Percentiles rank a stretch among this genome's conserved stretches.
phyloP scores from a whole-genome alignment of 1,284 basidiomycete species.

The Chalciporus sp. region DNA sequence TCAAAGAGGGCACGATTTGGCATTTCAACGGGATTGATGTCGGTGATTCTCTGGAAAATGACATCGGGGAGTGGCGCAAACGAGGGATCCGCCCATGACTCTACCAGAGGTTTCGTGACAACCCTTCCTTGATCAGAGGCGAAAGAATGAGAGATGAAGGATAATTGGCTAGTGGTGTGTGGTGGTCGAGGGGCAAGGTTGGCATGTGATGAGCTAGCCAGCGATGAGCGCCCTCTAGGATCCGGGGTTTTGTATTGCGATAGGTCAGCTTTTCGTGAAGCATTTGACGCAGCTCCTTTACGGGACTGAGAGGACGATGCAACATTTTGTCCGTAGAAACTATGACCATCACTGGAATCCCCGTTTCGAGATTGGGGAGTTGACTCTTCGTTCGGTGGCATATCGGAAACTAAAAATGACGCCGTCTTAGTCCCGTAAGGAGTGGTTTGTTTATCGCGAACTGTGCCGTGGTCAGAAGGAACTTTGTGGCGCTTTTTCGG shows the following conservation, averaged over 20 bases:
- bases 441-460: slow-evolving; percentile 40
- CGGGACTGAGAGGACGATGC: slow-evolving; percentile 34
- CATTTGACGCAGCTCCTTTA: slow-evolving; percentile 28
- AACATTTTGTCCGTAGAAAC: slow-evolving; percentile 42
- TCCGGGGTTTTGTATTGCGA: slow-evolving; percentile 31
- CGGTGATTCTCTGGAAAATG: slow-evolving; percentile 49
- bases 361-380: slow-evolving; percentile 18
- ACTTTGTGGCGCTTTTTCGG: slow-evolving; percentile 67
- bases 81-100: slow-evolving; percentile 58
- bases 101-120: slow-evolving; percentile 41
- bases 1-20: slow-evolving; percentile 58
- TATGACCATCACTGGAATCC: slow-evolving; percentile 35
- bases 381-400: slow-evolving; percentile 34
- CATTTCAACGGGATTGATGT: slow-evolving; percentile 59
- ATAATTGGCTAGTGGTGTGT: slow-evolving; percentile 30
- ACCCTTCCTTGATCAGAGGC: slow-evolving; percentile 38
- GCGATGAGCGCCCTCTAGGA: slow-evolving; percentile 19
- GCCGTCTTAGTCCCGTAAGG: slow-evolving; percentile 51
- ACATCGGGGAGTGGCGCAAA: slow-evolving; percentile 62
- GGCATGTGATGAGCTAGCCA: slow-evolving; percentile 19
- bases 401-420: slow-evolving; percentile 52
- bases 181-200: slow-evolving; percentile 25
- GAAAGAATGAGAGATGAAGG: slow-evolving; percentile 38
- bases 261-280: slow-evolving; percentile 21
- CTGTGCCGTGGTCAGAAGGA: slow-evolving; percentile 45